These are phyloP conservation scores for Kodamaea nitidulidarum DNA, from an alignment of 805 yeast species.

Conservation along the genomic window DNA sequence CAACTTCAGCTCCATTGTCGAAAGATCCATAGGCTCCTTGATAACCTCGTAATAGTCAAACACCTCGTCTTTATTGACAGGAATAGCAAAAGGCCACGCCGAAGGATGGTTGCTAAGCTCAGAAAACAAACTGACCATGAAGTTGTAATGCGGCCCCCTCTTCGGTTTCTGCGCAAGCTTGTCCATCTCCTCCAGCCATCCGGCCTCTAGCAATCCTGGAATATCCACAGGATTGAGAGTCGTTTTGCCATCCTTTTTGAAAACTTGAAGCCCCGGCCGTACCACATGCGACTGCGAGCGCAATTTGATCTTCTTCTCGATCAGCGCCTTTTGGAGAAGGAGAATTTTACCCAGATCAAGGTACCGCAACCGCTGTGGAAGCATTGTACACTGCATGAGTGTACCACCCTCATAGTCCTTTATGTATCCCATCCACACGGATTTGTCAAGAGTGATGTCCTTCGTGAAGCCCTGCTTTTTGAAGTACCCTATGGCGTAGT, in stretches of 20 bases:
- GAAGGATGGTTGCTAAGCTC: conserved; percentile 94
- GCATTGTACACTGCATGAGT: conserved; percentile 93
- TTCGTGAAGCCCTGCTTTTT: conserved; percentile 98
- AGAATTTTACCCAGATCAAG: conserved; percentile 84
- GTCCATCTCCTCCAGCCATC: conserved; percentile 99
- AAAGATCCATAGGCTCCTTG: conserved; percentile 96
- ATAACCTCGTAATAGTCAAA: conserved; percentile 95
- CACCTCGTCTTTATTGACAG: conserved; percentile 91
- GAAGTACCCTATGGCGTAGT: conserved; percentile 97
- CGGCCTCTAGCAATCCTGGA: conserved; percentile 90
- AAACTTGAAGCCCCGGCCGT: conserved; percentile 74
- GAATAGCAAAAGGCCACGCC: conserved; percentile 95
- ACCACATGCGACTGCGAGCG: conserved; percentile 77
- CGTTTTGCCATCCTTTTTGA: conserved; percentile 47
- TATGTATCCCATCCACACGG: conserved; percentile 96
- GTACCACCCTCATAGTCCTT: conserved; percentile 99
- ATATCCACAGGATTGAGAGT: conserved; percentile 69
- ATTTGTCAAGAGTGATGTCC: conserved; percentile 80
- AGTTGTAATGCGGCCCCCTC: conserved; percentile 89
- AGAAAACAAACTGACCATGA: conserved; percentile 81
- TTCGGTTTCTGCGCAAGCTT: conserved; percentile 92
- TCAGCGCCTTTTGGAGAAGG: conserved; percentile 86
- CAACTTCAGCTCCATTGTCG: conserved; percentile 90
- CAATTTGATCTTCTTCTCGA: conserved; percentile 74
- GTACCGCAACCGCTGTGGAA: conserved; percentile 77